Percentiles rank a stretch among this genome's conserved stretches.
phyloP scores from a whole-genome alignment of 495 filamentous ascomycete species.

The Chaetomium fimeti region DNA sequence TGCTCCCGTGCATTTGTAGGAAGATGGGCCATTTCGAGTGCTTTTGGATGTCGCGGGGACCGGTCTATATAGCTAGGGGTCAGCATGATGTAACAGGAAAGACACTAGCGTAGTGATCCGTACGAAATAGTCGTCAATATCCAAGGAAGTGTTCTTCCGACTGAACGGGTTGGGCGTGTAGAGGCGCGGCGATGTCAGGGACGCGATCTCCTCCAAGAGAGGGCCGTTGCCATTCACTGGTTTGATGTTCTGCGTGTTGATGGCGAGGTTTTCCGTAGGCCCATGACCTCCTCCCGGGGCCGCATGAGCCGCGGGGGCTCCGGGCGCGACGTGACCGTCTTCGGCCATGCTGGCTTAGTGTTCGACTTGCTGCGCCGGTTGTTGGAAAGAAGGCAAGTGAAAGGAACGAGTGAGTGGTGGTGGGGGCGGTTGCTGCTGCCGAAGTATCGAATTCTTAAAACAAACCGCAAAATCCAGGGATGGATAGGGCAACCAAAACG shows the following conservation, averaged over 20 bases:
- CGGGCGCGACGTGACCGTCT: constrained; percentile 10
- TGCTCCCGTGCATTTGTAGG: constrained; percentile 75
- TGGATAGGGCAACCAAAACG: not conserved
- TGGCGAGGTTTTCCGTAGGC: not conserved
- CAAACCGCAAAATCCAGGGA: not conserved
- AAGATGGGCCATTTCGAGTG: constrained; percentile 84
- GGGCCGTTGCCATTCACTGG: constrained; percentile 12
- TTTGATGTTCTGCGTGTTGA: constrained; percentile 9
- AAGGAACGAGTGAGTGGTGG: not conserved
- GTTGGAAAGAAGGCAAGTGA: not conserved
- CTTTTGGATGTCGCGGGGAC: constrained; percentile 67
- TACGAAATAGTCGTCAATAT: constrained; percentile 58
- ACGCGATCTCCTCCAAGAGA: constrained; percentile 27
- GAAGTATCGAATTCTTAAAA: not conserved
- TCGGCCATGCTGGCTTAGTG: constrained; percentile 14
- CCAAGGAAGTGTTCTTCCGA: constrained; percentile 45
- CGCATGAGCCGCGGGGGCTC: not conserved
- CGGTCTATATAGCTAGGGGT: constrained; percentile 37
- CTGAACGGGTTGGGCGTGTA: constrained; percentile 48
- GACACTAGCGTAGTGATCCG: constrained; percentile 21
- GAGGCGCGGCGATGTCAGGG: constrained; percentile 37
- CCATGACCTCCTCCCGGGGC: constrained; percentile 4
- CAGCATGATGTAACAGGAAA: not conserved
- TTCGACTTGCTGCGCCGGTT: not conserved
- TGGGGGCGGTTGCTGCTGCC: not conserved